phyloP scores from a whole-genome alignment of 148 eudicot genomes.

The Silene latifolia region DNA sequence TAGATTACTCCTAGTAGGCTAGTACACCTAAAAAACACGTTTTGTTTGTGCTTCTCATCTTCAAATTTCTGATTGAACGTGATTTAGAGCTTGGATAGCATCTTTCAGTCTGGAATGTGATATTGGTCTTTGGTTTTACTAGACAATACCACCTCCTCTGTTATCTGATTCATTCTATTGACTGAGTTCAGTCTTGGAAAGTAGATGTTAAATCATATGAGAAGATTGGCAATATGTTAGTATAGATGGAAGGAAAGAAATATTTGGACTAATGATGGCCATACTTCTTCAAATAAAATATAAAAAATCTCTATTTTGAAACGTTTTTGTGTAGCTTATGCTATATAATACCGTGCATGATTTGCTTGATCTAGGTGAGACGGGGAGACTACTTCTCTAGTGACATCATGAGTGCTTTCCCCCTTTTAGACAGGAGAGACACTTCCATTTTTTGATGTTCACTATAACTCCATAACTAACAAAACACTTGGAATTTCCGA shows the following conservation, averaged over 20 bases:
- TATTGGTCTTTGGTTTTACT: not conserved
- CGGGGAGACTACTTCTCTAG: too few relatives aligned
- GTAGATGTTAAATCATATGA: too few relatives aligned
- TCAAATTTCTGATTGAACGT: not conserved
- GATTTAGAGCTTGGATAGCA: not conserved
- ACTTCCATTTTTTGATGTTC: not conserved
- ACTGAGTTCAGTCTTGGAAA: too few relatives aligned
- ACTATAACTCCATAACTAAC: not conserved
- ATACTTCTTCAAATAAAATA: not conserved
- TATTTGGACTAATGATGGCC: not conserved
- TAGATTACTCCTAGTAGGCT: not conserved
- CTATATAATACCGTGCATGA: too few relatives aligned
- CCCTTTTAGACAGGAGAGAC: too few relatives aligned
- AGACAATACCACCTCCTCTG: not conserved
- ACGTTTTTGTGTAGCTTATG: too few relatives aligned
- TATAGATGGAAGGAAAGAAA: not conserved
- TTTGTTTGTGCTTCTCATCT: not conserved
- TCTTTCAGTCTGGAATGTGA: not conserved
- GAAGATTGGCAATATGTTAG: not conserved
- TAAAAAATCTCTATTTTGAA: not conserved
- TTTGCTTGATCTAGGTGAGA: too few relatives aligned
- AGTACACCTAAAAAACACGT: not conserved
- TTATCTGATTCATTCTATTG: not conserved
- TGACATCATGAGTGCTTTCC: too few relatives aligned
- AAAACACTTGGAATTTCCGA: not conserved